A percentile compares a stretch with the other conserved stretches of the same genome.
These are phyloP conservation scores for Paracorniculantispora psalliotae DNA, from an alignment of 2,329 filamentous ascomycete species.

Conservation along the genomic window DNA sequence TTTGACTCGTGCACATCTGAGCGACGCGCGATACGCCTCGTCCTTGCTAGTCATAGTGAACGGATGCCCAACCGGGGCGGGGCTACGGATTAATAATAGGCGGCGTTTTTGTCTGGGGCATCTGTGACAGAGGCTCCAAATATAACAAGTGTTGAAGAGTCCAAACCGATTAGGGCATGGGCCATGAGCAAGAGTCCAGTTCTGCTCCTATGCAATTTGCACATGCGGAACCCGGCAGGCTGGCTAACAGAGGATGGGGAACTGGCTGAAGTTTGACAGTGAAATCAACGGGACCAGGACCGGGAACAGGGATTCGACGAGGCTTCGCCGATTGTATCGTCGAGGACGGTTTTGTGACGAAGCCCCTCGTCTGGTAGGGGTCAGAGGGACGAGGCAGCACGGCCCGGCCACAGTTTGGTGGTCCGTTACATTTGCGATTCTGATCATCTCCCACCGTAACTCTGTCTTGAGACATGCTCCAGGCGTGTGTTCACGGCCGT, in stretches of 20 bases:
- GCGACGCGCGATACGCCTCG: background rate
- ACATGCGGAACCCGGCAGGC: background rate
- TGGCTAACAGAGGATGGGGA: background rate
- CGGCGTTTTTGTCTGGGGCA: background rate
- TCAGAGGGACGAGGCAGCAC: too few species aligned
- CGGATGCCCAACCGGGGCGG: background rate
- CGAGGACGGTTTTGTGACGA: too few species aligned
- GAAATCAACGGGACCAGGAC: too few species aligned
- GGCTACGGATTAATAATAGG: background rate
- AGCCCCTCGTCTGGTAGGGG: too few species aligned
- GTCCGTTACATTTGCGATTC: too few species aligned
- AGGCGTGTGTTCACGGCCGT: background rate
- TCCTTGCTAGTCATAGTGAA: background rate
- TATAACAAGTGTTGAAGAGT: background rate
- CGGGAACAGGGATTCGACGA: too few species aligned
- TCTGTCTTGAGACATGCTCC: too few species aligned
- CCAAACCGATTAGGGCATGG: background rate
- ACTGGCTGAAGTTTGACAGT: too few species aligned
- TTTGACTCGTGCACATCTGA: background rate
- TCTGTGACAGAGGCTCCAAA: background rate
- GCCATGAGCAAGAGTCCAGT: background rate
- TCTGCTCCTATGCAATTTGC: background rate
- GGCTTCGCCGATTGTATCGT: too few species aligned
- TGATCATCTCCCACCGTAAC: too few species aligned
- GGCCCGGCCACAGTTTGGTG: too few species aligned